These are phyloP conservation scores for Xylariomycetidae sp. DNA, from an alignment of 2,329 filamentous ascomycete species.

Conservation along the genomic window DNA sequence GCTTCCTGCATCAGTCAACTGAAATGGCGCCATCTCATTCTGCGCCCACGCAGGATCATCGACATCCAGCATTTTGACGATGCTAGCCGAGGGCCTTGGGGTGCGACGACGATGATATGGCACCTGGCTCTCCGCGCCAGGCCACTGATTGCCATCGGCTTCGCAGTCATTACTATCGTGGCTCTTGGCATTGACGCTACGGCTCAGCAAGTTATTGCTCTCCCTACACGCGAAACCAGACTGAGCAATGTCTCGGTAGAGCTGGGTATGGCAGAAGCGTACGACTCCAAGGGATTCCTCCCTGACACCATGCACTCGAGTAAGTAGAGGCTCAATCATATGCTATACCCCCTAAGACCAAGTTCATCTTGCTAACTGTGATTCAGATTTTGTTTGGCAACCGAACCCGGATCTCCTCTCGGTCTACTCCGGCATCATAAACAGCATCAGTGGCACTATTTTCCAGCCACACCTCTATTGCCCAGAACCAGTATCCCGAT, in stretches of 20 bases:
- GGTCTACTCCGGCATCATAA: constrained; percentile 8
- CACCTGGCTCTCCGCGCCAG: constrained; percentile 3
- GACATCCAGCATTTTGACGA: constrained; percentile 18
- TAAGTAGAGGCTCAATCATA: not conserved
- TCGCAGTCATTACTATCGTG: constrained; percentile 14
- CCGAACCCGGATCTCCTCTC: constrained; percentile 7
- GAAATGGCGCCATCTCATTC: constrained; percentile 28
- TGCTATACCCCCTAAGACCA: not conserved
- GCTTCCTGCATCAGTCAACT: constrained; percentile 28
- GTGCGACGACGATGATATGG: constrained; percentile 9
- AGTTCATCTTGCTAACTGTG: not conserved
- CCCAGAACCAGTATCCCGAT: constrained; percentile 7
- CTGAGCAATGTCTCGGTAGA: constrained; percentile 7
- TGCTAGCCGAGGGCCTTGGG: constrained; percentile 19
- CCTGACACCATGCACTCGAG: not conserved
- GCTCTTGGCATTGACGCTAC: constrained; percentile 15
- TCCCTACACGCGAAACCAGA: constrained; percentile 4
- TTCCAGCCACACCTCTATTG: constrained; percentile 9
- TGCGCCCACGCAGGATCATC: constrained; percentile 11
- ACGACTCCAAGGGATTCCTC: constrained; percentile 9
- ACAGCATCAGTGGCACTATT: constrained; percentile 5
- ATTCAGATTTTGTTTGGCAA: constrained; percentile 1
- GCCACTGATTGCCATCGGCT: constrained; percentile 4
- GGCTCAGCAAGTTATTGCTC: constrained; percentile 14
- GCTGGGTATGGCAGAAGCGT: constrained; percentile 5